Evolutionary conservation across 495 filamentous ascomycete genomes (phyloP), one percentile per base, ranked within the genome.

Genomic region (Hypoxylon subgilvum): DNA sequence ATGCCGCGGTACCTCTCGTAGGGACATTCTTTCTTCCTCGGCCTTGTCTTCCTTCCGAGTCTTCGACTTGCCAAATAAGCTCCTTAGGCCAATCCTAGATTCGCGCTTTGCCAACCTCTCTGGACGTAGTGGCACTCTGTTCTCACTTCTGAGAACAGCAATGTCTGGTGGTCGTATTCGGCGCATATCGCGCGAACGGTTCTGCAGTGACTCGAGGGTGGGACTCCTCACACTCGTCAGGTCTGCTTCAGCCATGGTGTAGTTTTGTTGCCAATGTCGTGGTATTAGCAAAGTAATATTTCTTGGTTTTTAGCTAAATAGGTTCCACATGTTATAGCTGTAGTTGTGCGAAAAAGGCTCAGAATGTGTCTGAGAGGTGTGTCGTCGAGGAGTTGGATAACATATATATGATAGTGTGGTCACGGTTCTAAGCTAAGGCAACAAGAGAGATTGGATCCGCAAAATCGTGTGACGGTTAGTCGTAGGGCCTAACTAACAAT

Each of bases 71-170:
- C 73, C 61, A 54, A 83, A 83, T 16, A 83, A 75, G 32, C 62
- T 75, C 40, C 78, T 69, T 34, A 84, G 59, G 16, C 79, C 80
- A 25, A 80, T 65, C 60, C 71, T 78, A 8, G 81, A 84, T 35
- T 79, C 79, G 42, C 78, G 62, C 39, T 63, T 68, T 7, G 44
- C 43, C 5, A 62, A 35, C 23, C 28, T 58, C 13, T 66, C 56
- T 13, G 61, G 41, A 25, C 65, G 67, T 39, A 65, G 38, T 16
- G 65, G 61, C 3, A 63, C 35, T 31, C 51, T 63, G 41, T 36
- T 54, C 27, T 68, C 67, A 31, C 52, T 50, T 21, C 32, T 50
- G 5, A 61, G 28, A 21, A 64, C 21, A 5, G 53, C 48, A 10
- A 65, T 61, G 25, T 70, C 57, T 44, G 67, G 65, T 19, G 65